Percentiles rank a stretch among this genome's conserved stretches.
These are phyloP conservation scores for Naematelia encephala DNA, from an alignment of 768 basidiomycete genomes.

Conservation along the genomic window DNA sequence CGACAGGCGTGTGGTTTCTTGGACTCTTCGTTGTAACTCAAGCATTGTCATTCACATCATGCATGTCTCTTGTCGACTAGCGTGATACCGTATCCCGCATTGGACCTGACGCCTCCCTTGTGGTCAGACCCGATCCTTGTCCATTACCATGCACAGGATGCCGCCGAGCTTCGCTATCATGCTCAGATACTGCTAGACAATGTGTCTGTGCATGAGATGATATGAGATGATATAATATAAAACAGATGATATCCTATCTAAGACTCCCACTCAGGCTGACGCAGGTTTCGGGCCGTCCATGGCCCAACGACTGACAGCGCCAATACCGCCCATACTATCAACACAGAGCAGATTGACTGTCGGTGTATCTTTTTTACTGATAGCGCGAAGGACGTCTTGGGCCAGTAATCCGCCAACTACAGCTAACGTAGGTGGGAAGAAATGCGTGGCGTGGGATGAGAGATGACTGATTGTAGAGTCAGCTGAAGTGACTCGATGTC, in stretches of 20 bases:
- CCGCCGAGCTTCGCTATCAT: too few species aligned
- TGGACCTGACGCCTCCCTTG: too few species aligned
- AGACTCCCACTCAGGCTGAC: too few species aligned
- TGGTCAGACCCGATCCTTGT: too few species aligned
- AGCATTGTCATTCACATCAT: not conserved
- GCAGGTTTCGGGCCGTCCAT: constrained; percentile 18
- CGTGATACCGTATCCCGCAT: too few species aligned
- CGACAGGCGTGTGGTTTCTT: too few species aligned
- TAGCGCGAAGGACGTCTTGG: constrained; percentile 88
- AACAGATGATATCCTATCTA: too few species aligned
- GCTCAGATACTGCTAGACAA: too few species aligned
- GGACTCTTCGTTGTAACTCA: not conserved
- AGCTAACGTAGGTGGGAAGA: constrained; percentile 90
- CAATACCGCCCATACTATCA: constrained; percentile 55
- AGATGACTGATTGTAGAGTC: constrained; percentile 59
- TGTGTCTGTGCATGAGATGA: too few species aligned
- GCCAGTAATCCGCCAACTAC: constrained; percentile 91
- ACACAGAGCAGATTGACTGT: constrained; percentile 89
- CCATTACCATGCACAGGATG: too few species aligned
- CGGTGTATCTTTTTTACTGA: constrained; percentile 85
- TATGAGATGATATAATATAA: too few species aligned
- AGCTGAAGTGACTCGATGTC: not conserved
- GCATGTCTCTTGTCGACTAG: too few species aligned
- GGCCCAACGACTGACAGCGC: constrained; percentile 38
- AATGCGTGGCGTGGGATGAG: constrained; percentile 67